Evolutionary conservation across 176 grass and related monocot genomes (phyloP).

Genomic region (Aegilops tauschii): DNA sequence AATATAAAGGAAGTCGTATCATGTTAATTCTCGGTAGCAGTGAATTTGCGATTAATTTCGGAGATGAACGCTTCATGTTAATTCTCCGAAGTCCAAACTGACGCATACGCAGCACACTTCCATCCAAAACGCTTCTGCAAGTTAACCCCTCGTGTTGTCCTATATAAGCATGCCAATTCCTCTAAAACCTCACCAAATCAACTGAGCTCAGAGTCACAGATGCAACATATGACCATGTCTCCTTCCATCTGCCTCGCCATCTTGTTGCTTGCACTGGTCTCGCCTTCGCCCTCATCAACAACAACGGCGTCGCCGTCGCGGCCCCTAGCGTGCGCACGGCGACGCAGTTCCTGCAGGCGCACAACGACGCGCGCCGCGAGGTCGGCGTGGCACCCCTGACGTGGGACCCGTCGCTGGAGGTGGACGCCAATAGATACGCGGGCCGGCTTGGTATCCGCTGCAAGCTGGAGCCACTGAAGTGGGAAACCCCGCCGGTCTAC

Average conservation of each 20-base stretch:
- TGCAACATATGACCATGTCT: neutral
- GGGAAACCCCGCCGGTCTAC: too few relatives aligned
- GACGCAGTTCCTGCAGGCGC: slow-evolving; percentile 15
- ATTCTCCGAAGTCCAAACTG: neutral
- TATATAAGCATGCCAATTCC: neutral
- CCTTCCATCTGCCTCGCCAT: neutral
- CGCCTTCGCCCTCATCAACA: neutral
- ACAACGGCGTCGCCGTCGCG: neutral
- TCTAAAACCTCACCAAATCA: neutral
- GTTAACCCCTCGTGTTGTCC: neutral
- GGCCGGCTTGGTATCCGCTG: neutral
- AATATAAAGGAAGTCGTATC: too few relatives aligned
- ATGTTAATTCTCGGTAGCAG: neutral
- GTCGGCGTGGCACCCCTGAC: neutral
- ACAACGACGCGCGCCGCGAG: slow-evolving; percentile 14
- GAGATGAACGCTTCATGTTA: neutral
- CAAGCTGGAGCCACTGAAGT: neutral
- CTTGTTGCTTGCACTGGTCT: neutral
- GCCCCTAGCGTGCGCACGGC: neutral
- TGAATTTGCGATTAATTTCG: neutral
- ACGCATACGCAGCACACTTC: neutral
- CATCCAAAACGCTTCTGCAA: neutral
- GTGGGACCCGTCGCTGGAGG: slow-evolving; percentile 22
- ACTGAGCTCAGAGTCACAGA: neutral
- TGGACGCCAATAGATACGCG: neutral